Percentiles rank a stretch among this genome's conserved stretches.
These are phyloP conservation scores for Avena eriantha DNA, from an alignment of 176 grass and related monocot genomes.

Conservation along the genomic window DNA sequence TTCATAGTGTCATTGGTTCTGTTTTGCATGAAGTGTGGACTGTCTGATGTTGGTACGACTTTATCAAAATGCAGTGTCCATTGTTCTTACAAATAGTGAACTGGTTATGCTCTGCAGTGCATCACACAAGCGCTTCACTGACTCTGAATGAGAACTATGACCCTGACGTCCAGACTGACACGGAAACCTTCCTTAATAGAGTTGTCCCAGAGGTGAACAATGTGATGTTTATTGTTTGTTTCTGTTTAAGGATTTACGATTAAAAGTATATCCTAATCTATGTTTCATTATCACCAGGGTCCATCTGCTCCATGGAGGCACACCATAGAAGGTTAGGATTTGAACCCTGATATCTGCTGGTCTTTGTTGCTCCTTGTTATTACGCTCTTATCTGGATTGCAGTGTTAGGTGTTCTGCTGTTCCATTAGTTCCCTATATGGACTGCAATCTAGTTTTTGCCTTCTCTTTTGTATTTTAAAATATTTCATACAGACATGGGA, in stretches of 20 bases:
- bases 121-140: slow-evolving; percentile 95
- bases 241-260: not conserved
- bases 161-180: slow-evolving; percentile 88
- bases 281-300: slow-evolving; percentile 56
- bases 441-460: not conserved
- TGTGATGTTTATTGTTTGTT: not conserved
- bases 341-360: not conserved
- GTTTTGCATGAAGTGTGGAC: not conserved
- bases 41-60: not conserved
- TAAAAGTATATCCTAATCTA: not conserved
- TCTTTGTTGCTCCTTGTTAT: not conserved
- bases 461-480: not conserved
- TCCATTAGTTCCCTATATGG: not conserved
- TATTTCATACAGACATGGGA: not conserved
- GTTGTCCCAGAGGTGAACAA: slow-evolving; percentile 87
- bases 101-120: slow-evolving; percentile 64
- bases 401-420: not conserved
- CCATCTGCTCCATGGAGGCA: slow-evolving; percentile 96
- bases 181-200: slow-evolving; percentile 91
- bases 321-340: slow-evolving; percentile 78
- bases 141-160: slow-evolving; percentile 99
- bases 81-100: slow-evolving; percentile 9
- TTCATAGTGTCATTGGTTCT: not conserved
- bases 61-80: slow-evolving; percentile 4
- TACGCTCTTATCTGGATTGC: not conserved